Evolutionary conservation across 164 flowering plant species (phyloP).

Genomic region (Sextonia rubra): DNA sequence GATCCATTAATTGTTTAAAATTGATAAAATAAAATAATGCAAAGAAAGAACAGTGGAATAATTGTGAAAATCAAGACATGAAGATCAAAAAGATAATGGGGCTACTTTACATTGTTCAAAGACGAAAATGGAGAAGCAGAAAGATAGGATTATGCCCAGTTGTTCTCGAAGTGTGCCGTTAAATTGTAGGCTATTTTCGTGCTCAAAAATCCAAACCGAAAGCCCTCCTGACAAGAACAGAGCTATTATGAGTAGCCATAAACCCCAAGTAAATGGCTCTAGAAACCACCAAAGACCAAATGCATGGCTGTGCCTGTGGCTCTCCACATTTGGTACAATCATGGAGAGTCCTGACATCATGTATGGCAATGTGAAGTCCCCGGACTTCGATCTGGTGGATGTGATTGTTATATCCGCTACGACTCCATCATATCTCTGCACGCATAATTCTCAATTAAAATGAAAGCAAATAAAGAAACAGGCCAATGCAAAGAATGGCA

Average conservation of each 20-base stretch:
- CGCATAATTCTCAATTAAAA: background rate
- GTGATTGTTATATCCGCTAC: constrained; percentile 14
- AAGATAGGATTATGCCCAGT: background rate
- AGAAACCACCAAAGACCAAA: background rate
- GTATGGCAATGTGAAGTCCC: constrained; percentile 42
- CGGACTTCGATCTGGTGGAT: constrained; percentile 28
- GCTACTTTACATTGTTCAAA: background rate
- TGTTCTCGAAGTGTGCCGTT: background rate
- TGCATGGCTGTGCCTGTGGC: background rate
- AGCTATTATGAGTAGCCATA: background rate
- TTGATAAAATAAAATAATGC: background rate
- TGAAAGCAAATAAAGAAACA: background rate
- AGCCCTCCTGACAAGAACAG: background rate
- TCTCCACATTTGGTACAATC: constrained; percentile 29
- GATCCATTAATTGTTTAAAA: background rate
- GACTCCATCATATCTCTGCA: constrained; percentile 3
- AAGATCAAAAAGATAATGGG: background rate
- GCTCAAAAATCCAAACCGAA: background rate
- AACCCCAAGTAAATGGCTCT: background rate
- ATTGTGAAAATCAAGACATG: background rate
- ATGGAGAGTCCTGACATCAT: constrained; percentile 33
- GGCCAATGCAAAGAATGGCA: background rate
- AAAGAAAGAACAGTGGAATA: no score
- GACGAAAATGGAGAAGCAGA: background rate
- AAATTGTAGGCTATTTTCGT: background rate